phyloP scores from a whole-genome alignment of 2,329 filamentous ascomycete genomes.

The Alternaria gaisen region DNA sequence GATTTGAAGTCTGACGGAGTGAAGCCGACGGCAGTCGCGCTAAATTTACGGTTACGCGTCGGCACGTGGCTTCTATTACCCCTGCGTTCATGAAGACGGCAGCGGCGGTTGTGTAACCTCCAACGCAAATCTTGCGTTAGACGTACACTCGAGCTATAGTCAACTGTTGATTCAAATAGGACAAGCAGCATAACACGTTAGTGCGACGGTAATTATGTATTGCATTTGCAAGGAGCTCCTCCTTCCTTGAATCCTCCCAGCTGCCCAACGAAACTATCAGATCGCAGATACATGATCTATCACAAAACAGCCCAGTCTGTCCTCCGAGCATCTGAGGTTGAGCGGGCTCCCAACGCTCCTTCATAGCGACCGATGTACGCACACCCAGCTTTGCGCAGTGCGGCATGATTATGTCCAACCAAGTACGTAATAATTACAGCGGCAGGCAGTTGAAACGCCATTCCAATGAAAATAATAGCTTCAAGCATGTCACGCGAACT shows the following conservation, averaged over 20 bases:
- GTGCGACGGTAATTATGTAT: constrained; percentile 8
- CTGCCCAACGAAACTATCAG: constrained; percentile 1
- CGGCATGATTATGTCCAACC: constrained; percentile 3
- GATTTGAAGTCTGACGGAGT: not conserved
- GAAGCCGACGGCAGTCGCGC: constrained; percentile 1
- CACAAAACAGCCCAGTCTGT: constrained; percentile 15
- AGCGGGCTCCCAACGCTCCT: constrained; percentile 6
- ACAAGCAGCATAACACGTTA: not conserved
- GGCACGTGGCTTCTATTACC: constrained; percentile 14
- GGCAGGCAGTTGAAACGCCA: constrained; percentile 7
- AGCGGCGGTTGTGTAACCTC: not conserved
- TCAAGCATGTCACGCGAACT: not conserved
- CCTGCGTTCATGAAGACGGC: constrained; percentile 3
- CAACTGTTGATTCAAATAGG: not conserved
- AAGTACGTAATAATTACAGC: constrained; percentile 7
- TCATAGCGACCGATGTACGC: not conserved
- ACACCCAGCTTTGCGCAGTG: constrained; percentile 1
- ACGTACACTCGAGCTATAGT: not conserved
- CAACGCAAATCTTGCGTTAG: not conserved
- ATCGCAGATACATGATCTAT: constrained; percentile 11
- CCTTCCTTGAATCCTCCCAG: constrained; percentile 3
- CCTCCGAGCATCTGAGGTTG: not conserved
- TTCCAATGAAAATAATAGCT: constrained; percentile 9
- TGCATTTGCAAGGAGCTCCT: constrained; percentile 9
- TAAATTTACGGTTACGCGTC: constrained; percentile 12